phyloP scores from a whole-genome alignment of 495 filamentous ascomycete genomes.

The Opeltia flavorubescens region DNA sequence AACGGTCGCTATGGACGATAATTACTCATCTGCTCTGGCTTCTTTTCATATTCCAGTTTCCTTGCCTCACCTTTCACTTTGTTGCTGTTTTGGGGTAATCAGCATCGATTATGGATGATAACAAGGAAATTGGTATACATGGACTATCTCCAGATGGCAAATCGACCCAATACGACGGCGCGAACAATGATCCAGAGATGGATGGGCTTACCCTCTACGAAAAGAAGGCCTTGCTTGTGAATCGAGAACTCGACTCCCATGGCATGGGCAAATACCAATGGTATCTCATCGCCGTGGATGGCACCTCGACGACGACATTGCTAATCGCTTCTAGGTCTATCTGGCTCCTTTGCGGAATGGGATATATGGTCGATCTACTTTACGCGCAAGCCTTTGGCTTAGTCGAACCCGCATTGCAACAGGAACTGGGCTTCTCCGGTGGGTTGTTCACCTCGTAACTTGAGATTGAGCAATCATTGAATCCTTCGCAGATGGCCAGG shows the following conservation, averaged over 20 bases:
- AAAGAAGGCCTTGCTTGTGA: slow-evolving; percentile 30
- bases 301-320: background rate
- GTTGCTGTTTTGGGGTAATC: background rate
- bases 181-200: slow-evolving; percentile 14
- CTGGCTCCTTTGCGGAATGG: slow-evolving; percentile 34
- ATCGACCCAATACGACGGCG: background rate
- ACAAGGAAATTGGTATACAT: slow-evolving; percentile 8
- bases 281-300: background rate
- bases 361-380: slow-evolving; percentile 35
- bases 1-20: too few species aligned
- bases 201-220: slow-evolving; percentile 24
- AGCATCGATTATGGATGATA: slow-evolving; percentile 2
- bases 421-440: slow-evolving; percentile 29
- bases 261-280: slow-evolving; percentile 37
- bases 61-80: background rate
- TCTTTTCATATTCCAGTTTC: background rate
- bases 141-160: slow-evolving; percentile 3
- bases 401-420: slow-evolving; percentile 28
- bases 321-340: slow-evolving; percentile 16
- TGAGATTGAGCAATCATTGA: background rate
- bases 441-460: background rate
- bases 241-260: slow-evolving; percentile 30
- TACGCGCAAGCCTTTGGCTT: slow-evolving; percentile 37
- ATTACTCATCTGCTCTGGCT: too few species aligned
- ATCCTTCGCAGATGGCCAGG: slow-evolving; percentile 6